These are phyloP conservation scores for Stentor coeruleus DNA, from an alignment of 73 alveolate species.

Conservation along the genomic window DNA sequence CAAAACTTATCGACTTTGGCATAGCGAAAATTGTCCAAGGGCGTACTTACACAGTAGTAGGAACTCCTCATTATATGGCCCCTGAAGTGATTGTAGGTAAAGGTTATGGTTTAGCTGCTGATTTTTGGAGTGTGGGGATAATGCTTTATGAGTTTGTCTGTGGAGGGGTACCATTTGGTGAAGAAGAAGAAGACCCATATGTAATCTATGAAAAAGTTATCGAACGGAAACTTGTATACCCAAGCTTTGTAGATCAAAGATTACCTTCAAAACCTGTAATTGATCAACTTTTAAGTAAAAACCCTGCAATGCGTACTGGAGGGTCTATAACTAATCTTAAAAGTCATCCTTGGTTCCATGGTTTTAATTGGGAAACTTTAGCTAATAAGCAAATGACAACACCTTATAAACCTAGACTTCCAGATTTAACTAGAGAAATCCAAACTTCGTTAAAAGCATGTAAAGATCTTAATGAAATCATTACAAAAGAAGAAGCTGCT, in stretches of 20 bases:
- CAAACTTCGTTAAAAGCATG: background rate
- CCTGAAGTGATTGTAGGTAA: conserved; percentile 39
- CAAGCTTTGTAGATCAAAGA: background rate
- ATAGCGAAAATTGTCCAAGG: conserved; percentile 27
- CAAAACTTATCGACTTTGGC: conserved; percentile 39
- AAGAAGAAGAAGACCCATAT: conserved; percentile 30
- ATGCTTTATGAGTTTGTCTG: conserved; percentile 32
- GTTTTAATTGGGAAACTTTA: background rate
- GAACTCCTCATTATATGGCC: conserved; percentile 42
- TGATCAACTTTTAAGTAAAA: background rate
- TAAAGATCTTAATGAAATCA: background rate
- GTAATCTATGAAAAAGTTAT: background rate
- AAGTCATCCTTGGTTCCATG: conserved; percentile 4
- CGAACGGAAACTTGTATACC: conserved; percentile 5
- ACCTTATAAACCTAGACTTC: background rate
- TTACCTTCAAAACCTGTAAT: background rate
- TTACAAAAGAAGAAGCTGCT: background rate
- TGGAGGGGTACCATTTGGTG: conserved; percentile 34
- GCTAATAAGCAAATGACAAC: background rate
- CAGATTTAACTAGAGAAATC: background rate
- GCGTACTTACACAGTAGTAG: conserved; percentile 31
- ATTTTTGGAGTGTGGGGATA: conserved; percentile 34
- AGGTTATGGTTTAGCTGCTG: conserved; percentile 38
- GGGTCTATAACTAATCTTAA: background rate
- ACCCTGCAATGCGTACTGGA: conserved; percentile 13